phyloP scores from a whole-genome alignment of 2,329 filamentous ascomycete species.

The Stenocarpella maydis region DNA sequence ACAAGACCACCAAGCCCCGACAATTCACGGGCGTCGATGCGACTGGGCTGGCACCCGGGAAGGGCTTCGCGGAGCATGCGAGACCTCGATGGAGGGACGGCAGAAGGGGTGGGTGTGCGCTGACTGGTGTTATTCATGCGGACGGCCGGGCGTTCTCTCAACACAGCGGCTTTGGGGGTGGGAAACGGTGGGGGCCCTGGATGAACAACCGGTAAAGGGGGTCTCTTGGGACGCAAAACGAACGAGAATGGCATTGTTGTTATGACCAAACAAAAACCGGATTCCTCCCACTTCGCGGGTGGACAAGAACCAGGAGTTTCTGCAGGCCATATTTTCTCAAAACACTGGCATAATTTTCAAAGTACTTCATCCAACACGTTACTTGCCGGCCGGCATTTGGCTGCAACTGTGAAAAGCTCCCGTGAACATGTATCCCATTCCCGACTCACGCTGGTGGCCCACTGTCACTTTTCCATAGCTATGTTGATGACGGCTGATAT shows the following conservation, averaged over 20 bases:
- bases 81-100: not conserved
- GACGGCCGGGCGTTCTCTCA: slow-evolving; percentile 21
- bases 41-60: slow-evolving; percentile 10
- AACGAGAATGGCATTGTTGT: slow-evolving; percentile 30
- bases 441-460: slow-evolving; percentile 4
- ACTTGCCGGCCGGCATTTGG: not conserved
- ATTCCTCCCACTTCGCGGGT: slow-evolving; percentile 1
- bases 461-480: slow-evolving; percentile 16
- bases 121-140: slow-evolving; percentile 10
- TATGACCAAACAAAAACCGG: slow-evolving; percentile 18
- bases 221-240: slow-evolving; percentile 26
- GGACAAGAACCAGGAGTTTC: slow-evolving; percentile 23
- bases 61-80: slow-evolving; percentile 1
- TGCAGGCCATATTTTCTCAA: slow-evolving; percentile 16
- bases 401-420: not conserved
- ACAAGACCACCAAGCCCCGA: not conserved
- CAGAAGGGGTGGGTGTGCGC: not conserved
- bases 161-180: slow-evolving; percentile 20
- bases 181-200: slow-evolving; percentile 3
- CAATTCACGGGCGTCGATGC: not conserved
- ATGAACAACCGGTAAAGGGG: not conserved
- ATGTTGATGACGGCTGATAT: slow-evolving; percentile 25
- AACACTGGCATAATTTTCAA: slow-evolving; percentile 22
- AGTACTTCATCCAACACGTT: not conserved
- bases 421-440: not conserved